These are phyloP conservation scores for Takakia lepidozioides DNA, from an alignment of 225 moss, liverwort and hornwort species.

Conservation along the genomic window DNA sequence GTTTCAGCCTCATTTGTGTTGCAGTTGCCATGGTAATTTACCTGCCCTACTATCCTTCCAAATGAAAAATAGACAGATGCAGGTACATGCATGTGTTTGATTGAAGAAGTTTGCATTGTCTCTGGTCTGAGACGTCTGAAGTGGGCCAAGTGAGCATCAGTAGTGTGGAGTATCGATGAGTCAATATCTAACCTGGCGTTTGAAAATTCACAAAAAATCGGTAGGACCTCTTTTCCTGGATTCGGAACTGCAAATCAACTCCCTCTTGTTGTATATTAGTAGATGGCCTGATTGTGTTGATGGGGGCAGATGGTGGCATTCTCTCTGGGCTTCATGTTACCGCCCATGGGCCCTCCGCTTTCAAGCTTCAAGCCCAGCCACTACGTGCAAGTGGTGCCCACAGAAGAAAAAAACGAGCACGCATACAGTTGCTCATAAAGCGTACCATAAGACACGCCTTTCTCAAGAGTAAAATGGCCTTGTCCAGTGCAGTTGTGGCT, in stretches of 20 bases:
- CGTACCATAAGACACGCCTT: too few species aligned
- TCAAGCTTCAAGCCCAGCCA: background rate
- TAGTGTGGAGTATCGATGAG: too few species aligned
- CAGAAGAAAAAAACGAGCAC: background rate
- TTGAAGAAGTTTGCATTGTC: too few species aligned
- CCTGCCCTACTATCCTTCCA: background rate
- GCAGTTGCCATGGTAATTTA: slow-evolving; percentile 6
- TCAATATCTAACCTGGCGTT: too few species aligned
- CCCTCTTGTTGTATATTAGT: background rate
- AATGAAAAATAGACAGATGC: background rate
- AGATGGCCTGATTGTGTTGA: background rate
- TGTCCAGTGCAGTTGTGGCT: too few species aligned
- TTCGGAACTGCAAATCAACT: background rate
- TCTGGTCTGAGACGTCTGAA: background rate
- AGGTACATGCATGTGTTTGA: too few species aligned
- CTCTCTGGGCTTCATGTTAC: background rate
- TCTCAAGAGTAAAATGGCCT: too few species aligned
- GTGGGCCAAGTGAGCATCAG: background rate
- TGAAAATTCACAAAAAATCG: too few species aligned
- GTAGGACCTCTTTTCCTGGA: background rate
- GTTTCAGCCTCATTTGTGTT: slow-evolving; percentile 8
- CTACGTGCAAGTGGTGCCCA: background rate
- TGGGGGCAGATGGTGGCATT: background rate
- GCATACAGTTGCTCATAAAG: too few species aligned
- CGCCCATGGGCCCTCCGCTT: background rate